Base-by-base conservation (phyloP, 345 rosid genomes). In the Cardamine chenopodiifolia region DNA sequence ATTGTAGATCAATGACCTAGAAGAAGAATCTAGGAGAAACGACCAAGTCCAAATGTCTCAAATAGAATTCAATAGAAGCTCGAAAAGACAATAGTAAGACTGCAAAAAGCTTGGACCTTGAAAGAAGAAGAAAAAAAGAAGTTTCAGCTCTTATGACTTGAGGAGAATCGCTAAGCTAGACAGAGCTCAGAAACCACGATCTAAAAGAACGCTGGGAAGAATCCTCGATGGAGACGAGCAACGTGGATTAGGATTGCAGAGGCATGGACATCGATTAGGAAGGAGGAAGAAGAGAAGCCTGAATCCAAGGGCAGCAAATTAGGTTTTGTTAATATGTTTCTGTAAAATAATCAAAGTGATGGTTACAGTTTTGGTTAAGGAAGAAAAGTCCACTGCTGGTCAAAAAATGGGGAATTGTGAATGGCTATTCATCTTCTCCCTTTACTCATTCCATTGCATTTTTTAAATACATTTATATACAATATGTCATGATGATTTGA, bases 381-480 rank as follows among this genome's bases (percentile, higher is more conserved):
- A 54, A 64, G 54, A 63, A 73, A 73, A 73, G 78, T 73, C 78
- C 17, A 73, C 58, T 22, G 1, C 14, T 66, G 72, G 78, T 74
- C 72, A 66, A 74, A 56, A 34, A 67, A 66, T 66, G 0, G 78
- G 65, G 40, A 57, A 47, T 48, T 74, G 78, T 56, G 71, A 56
- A 8, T 56, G 60, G 47, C 31, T 34, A 34, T 66, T 47, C 32
- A 56, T 66, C 3, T 56, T 19, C 34, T 8, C 54, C 18, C 48
- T 55, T 64, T 64, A 29, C 35, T 55, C 35, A n/a, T 42, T 42
- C 56, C 19, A 0, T 7, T 22, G 4, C 18, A 52, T 15, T 35
- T 34, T 14, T 22, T 1, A 14, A 1, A 22, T 3, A 9, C 9
- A 7, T 2, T 37, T 55, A 29, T 71, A 23, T 18, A n/a, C 40